Evolutionary conservation across 805 yeast species (phyloP), one percentile per base, ranked within the genome.

Genomic region (Nakazawaea peltata): DNA sequence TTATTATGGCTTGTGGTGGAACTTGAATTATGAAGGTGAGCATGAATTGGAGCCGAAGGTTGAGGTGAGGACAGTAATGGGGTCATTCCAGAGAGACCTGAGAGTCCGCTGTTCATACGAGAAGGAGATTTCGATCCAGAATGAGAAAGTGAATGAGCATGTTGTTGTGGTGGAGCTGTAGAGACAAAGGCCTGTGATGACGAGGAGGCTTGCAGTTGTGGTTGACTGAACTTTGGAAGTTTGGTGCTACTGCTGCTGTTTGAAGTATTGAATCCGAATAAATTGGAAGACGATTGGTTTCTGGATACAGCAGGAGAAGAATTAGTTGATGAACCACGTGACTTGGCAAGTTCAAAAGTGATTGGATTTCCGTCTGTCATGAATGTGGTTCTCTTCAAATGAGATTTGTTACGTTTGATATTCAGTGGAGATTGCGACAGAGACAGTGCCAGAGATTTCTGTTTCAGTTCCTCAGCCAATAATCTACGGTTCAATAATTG

Each of bases 301-400:
- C 69, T 47, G 0, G 70, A 64, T 5, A 43, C 36, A 0, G 61
- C 48, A 1, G 71, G 73, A 4, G 75, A 68, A 3, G 70, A 51
- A 32, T 40, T 45, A 10, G 39, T 21, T 2, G 59, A 54, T 4
- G 60, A 54, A n/a, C 56, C 58, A 28, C 57, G 39, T 18, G 57
- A 53, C 36, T 44, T 51, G n/a, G 54, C 54, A 26, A 53, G 34
- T 4, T 48, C 54, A 14, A 43, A 36, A 0, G 53, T 34, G n/a
- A 51, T 25, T 10, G 40, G 34, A 26, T 46, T 40, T 22, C 41
- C 42, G 12, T 42, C 41, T 13, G 26, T 22, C 37, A 46, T 31
- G 40, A 43, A 26, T 30, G 34, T 18, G 43, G 42, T 18, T 37
- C 44, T 19, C 36, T 26, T 38, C 17, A 27, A 21, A 32, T 39